Evolutionary conservation across 1,139 yeast species (phyloP), one percentile per base, ranked within the genome.

Genomic region (Blastobotrys illinoisensis): DNA sequence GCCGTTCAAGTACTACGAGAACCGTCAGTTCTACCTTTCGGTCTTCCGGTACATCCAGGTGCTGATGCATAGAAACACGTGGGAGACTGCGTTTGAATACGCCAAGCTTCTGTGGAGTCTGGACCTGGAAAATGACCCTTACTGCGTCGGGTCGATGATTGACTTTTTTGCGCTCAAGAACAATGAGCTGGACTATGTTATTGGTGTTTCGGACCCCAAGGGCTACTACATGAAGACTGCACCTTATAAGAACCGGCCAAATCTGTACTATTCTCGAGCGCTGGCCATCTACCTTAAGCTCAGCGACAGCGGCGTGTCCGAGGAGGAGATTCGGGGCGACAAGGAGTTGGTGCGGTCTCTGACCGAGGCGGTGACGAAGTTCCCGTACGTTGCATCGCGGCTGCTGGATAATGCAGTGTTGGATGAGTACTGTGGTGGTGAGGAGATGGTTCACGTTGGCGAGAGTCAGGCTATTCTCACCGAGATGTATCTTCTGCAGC

Each of bases 111-210:
- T 90, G 52, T 73, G 86, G 60, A 80, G 89, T 1, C 71, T 89
- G 48, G 79, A 82, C 44, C 96, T 96, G 1, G 79, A 83, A 1
- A 88, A 85, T 50, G 97, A 89, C 73, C 96, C 96, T 0, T 72
- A 85, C 56, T 96, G 96, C 11, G 90, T 86, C 5, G 77, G 96
- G 59, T 84, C 85, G 64, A 86, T 88, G 68, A 83, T 89, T 62
- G 97, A 89, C 67, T 85, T 80, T 64, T 89, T 87, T 66, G 85
- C 93, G 5, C 73, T 88, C 9, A 74, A 83, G 72, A 77, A 88
- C 50, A 84, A 79, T 46, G 88, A 87, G 58, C 83, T 77, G 64
- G 74, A 79, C 54, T 89, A 81, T 68, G 67, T 89, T 61, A 74
- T 82, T 16, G 78, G 80, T 23, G 71, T 88, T 44, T 77, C 77